A percentile compares a stretch with the other conserved stretches of the same genome.
Conservation (phyloP, 139 green algal genomes). For the Micromonas commoda region DNA sequence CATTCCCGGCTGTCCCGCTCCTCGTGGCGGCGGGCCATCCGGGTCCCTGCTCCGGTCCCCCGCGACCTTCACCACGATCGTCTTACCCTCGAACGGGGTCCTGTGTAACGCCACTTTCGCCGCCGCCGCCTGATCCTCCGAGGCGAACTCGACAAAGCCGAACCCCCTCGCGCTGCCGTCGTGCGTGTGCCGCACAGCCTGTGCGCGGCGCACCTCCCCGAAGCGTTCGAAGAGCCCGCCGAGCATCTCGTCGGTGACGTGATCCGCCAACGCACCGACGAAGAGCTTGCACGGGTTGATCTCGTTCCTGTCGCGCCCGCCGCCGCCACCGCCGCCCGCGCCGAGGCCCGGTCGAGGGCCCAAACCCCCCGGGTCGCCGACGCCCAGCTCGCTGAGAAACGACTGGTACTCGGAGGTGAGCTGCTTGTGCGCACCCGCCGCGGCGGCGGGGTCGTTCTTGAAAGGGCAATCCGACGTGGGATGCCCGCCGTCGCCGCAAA, state of each 20-base stretch:
- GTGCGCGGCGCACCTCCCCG: conserved; percentile 55
- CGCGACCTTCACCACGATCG: conserved; percentile 41
- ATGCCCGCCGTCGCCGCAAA: conserved; percentile 48
- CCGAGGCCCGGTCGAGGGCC: no score
- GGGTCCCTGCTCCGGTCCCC: background rate
- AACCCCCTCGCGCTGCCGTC: conserved; percentile 55
- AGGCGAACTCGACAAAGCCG: conserved; percentile 79
- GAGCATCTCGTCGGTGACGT: conserved; percentile 51
- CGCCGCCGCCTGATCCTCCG: conserved; percentile 43
- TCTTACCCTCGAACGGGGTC: conserved; percentile 22
- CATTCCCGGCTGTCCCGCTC: no score
- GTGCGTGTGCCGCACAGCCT: conserved; percentile 51
- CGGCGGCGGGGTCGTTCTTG: conserved; percentile 30
- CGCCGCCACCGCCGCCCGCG: no score
- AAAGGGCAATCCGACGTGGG: conserved; percentile 46
- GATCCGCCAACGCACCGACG: conserved; percentile 66
- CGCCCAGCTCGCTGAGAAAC: conserved; percentile 83
- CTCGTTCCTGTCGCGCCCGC: background rate
- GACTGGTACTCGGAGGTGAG: conserved; percentile 87
- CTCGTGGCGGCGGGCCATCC: background rate
- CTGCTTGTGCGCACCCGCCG: conserved; percentile 37
- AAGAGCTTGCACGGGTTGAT: conserved; percentile 62
- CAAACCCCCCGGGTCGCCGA: conserved; percentile 25
- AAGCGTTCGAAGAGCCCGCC: conserved; percentile 63
- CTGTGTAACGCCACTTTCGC: conserved; percentile 39